phyloP scores from a whole-genome alignment of 768 basidiomycete species.

The Tylopilus vinaceipallidus region DNA sequence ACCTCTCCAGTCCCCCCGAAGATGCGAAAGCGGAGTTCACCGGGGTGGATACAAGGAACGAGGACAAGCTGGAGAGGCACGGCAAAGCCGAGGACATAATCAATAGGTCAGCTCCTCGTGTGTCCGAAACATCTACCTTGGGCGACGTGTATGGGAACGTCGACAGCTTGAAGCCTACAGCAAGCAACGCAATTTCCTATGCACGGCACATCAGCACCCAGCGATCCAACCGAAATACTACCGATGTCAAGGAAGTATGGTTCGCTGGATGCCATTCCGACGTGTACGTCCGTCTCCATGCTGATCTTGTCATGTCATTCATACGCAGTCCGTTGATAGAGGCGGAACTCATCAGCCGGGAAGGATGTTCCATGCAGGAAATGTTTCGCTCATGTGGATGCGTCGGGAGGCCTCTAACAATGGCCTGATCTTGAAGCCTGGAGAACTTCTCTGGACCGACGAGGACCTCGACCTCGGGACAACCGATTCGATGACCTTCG shows the following conservation, averaged over 20 bases:
- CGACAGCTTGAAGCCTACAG: background rate
- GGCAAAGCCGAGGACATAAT: background rate
- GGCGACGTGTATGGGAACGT: background rate
- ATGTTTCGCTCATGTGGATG: constrained; percentile 31
- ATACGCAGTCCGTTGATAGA: constrained; percentile 1
- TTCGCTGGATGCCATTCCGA: constrained; percentile 35
- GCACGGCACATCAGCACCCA: background rate
- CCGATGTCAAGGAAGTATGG: constrained; percentile 35
- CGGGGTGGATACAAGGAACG: background rate
- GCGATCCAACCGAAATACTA: background rate
- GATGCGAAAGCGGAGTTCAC: constrained; percentile 26
- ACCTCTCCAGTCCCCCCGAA: constrained; percentile 1
- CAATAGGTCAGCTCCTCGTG: background rate
- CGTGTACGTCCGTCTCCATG: constrained; percentile 17
- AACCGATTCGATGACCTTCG: constrained; percentile 13
- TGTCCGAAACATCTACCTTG: constrained; percentile 1
- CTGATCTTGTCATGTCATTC: background rate
- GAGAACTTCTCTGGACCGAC: constrained; percentile 16
- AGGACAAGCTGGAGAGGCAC: background rate
- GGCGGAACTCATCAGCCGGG: constrained; percentile 16
- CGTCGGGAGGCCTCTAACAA: constrained; percentile 23
- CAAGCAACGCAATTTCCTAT: background rate
- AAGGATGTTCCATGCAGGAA: constrained; percentile 13
- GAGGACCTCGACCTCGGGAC: constrained; percentile 18
- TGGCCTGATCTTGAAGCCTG: constrained; percentile 25